Base-by-base conservation (phyloP, 331 rosid genomes). In the Telfairia occidentalis region DNA sequence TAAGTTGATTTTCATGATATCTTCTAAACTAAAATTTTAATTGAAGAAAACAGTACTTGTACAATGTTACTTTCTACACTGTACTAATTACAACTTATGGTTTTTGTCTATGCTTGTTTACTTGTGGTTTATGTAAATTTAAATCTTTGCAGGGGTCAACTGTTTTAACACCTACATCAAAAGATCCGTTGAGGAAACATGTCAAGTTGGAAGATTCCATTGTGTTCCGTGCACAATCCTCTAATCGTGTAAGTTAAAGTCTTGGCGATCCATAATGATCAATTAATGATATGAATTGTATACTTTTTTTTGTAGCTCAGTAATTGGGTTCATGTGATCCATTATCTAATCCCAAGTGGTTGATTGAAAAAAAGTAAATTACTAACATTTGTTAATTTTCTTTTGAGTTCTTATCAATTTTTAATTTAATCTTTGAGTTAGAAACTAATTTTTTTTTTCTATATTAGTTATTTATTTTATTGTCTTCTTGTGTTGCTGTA, bases 211-310 rank as follows among this genome's bases (percentile, higher is more conserved):
- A 83, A 57, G 80, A 69, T 75, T 35, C 78, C 78, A 71, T 81
- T 55, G 72, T 63, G 74, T 53, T 77, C 72, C 74, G 52, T 69
- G 80, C 78, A 64, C 32, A 86, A 37, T 81, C 87, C 64, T 59
- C 72, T 12, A 66, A 74, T 70, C 57, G 50, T 80, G 98, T 88
- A 88, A 86, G 97, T 79, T 65, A 45, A 82, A 57, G 80, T 69
- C 46, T 19, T 57, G 64, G 9, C 45, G 55, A 76, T 78, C 78
- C 72, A 50, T 79, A 18, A 74, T 67, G 59, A 59, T 61, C 5
- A 7, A 45, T 49, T 77, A 74, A 30, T 72, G 61, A 34, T 48
- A 73, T 76, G 2, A 32, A 30, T 37, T 35, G 42, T 53, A 28
- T 58, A 6, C 53, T 59, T 63, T 38, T 24, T 64, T 67, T 76